Evolutionary conservation across 2,329 filamentous ascomycete genomes (phyloP), one percentile per base, ranked within the genome.

Genomic region (Monosporascus sp.): DNA sequence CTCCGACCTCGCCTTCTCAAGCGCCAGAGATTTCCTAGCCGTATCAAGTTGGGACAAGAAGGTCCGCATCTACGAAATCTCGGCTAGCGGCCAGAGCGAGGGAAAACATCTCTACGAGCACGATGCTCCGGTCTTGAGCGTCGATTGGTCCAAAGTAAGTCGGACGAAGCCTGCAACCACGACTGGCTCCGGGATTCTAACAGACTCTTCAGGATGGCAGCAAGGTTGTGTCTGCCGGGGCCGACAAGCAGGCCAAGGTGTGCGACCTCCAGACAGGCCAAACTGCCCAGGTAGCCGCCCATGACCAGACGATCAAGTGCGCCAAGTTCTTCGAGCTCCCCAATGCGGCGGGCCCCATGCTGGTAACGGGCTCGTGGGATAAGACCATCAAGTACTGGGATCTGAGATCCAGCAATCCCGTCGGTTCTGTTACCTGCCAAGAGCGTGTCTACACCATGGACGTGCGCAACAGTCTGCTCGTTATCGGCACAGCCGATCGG

Each of bases 11-110:
- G 78, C 84, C 48, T 99, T 97, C 75, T 66, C 78, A 66, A 66
- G 74, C 57, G 66, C 77, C 68, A 65, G 71, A 65, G 91, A 97
- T 64, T 88, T 95, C 68, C 79, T 99, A 19, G 91, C 93, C 24
- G 89, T 97, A 37, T 78, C 91, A 48, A 96, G 91, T 64, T 99
- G 94, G 94, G 94, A 99, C 74, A 96, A 95, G 77, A 96, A 96
- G 71, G 91, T 97, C 58, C 88, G 92, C 67, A 93, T 99, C 68
- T 99, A 97, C 75, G 91, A 97, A 72, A 91, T 97, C 68, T 84
- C 87, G 60, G 74, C 74, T 53, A 84, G 84, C 60, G 91, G 91
- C 44, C 82, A 88, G 68, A 93, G 88, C 66, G 84, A 91, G 68
- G 91, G 91, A 49, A 93, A 92, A 66, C 91, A 91, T 58, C 77